phyloP scores from a whole-genome alignment of 352 stramenopile genomes.

The Phytophthora quininea region DNA sequence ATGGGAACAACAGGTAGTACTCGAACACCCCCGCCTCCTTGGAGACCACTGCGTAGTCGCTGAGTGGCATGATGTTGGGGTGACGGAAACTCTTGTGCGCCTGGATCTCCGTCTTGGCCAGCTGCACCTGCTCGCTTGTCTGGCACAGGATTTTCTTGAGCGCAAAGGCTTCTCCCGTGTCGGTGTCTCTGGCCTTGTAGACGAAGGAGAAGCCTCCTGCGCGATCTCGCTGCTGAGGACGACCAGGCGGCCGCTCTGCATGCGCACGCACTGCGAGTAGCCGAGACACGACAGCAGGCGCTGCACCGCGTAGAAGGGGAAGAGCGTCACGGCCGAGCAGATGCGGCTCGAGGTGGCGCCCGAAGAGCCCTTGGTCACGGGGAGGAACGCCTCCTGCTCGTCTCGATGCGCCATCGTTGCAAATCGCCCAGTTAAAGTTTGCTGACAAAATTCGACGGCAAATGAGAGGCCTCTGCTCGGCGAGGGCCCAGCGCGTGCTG shows the following conservation, averaged over 20 bases:
- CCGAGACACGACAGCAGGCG: constrained; percentile 75
- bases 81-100: constrained; percentile 76
- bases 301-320: constrained; percentile 65
- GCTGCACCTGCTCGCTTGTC: constrained; percentile 78
- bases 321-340: constrained; percentile 63
- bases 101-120: constrained; percentile 85
- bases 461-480: constrained; percentile 14
- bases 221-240: constrained; percentile 69
- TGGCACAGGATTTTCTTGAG: constrained; percentile 92
- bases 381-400: constrained; percentile 45
- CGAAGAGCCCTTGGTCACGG: constrained; percentile 18
- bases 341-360: constrained; percentile 36
- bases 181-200: constrained; percentile 72
- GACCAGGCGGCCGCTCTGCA: constrained; percentile 83
- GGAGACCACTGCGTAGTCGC: constrained; percentile 74
- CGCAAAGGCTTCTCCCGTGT: constrained; percentile 80
- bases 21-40: constrained; percentile 48
- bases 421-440: not conserved
- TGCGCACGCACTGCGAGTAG: constrained; percentile 62
- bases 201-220: constrained; percentile 90
- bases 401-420: constrained; percentile 17
- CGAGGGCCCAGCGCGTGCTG: constrained; percentile 6
- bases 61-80: constrained; percentile 86
- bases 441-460: too few species aligned
- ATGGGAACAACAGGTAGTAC: constrained; percentile 89